Base-by-base conservation (phyloP, 805 yeast genomes). In the Saccharomycopsis amapae region DNA sequence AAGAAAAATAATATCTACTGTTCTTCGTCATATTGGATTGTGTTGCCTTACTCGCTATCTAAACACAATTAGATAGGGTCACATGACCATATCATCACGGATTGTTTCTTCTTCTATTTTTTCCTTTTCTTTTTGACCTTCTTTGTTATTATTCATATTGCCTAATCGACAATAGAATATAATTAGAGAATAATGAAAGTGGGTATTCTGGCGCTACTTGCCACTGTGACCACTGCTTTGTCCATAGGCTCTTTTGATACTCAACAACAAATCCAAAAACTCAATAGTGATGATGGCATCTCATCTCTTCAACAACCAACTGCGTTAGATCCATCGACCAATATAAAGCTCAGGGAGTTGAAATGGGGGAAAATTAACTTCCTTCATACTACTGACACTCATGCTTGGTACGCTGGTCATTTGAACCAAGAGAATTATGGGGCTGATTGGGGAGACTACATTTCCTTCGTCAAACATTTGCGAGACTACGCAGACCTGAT, bases 391-490 rank as follows among this genome's bases (percentile, higher is more conserved):
- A 93, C 98, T 0, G 98, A 93, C 57, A 90, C 97, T 2, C 98
- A 93, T 62, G 97, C 93, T 1, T 93, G 98, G 98, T 76, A 83
- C 52, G 79, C 90, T 4, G 97, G 97, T 0, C 98, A 90, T 65
- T 56, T 77, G 33, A 79, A 80, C 53, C 97, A 89, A 61, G 69
- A 73, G 24, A 78, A 76, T 48, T 90, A 80, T 61, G 73, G 81
- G 32, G 93, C 85, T 3, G 85, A 89, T 60, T 90, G 96, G 96
- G 97, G 97, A 7, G 95, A 90, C 57, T 85, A 83, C 49, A 58
- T 84, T 2, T 78, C 89, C 0, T 89, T 90, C 58, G 66, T 77
- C 0, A 52, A 62, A 3, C 76, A 75, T 45, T 60, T 89, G 55
- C 66, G 68, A 28, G 51, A 57, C 0, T 55, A 57, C 17, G 80